A percentile compares a stretch with the other conserved stretches of the same genome.
Conservation (phyloP, 345 rosid species). For the Eutrema yunnanense region DNA sequence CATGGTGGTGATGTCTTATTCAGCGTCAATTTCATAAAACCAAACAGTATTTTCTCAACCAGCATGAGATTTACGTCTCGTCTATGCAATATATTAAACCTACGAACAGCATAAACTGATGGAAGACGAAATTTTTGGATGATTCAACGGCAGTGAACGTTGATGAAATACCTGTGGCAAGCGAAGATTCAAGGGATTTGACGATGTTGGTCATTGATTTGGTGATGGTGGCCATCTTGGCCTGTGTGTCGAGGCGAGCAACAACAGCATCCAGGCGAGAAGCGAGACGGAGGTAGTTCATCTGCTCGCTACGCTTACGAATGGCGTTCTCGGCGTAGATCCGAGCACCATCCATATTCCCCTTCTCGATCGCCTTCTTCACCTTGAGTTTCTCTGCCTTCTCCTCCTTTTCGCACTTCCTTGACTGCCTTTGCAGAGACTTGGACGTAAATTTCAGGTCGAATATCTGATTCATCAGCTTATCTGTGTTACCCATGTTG, state of each 20-base stretch:
- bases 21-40: neutral
- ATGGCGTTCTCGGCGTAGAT: slow-evolving; percentile 98
- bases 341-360: slow-evolving; percentile 97
- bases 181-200: slow-evolving; percentile 88
- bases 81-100: neutral
- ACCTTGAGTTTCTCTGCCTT: slow-evolving; percentile 92
- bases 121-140: neutral
- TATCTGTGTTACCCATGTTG: slow-evolving; percentile 85
- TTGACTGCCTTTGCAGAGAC: slow-evolving; percentile 79
- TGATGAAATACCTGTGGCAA: slow-evolving; percentile 55
- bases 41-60: neutral
- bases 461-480: slow-evolving; percentile 91
- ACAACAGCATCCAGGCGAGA: slow-evolving; percentile 96
- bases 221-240: slow-evolving; percentile 88
- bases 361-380: slow-evolving; percentile 97
- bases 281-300: slow-evolving; percentile 91
- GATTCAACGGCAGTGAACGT: neutral
- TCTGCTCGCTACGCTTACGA: slow-evolving; percentile 93
- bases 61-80: neutral
- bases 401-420: slow-evolving; percentile 99
- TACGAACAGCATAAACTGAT: neutral
- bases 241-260: slow-evolving; percentile 89
- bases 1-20: neutral
- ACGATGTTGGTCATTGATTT: slow-evolving; percentile 86
- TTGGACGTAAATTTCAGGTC: slow-evolving; percentile 90